Base-by-base conservation (phyloP, 768 basidiomycete genomes). In the Naganishia antarctica region DNA sequence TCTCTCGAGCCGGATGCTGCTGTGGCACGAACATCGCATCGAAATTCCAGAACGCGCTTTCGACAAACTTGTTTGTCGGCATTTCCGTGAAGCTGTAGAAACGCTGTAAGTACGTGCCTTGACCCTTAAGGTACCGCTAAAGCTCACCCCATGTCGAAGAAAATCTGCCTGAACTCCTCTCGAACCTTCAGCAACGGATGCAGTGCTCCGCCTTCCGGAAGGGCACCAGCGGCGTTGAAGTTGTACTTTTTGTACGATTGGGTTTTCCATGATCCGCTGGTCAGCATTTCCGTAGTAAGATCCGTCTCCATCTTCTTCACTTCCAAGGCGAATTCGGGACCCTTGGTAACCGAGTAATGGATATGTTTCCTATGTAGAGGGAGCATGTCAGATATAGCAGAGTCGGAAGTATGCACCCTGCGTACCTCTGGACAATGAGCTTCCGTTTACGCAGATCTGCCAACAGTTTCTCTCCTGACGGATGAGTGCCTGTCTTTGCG, bases 11-110 rank as follows among this genome's bases (percentile, higher is more conserved):
- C 7, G 96, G 96, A 80, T 99, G 96, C 76, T 98, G 94, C 74
- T 99, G 96, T 0, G 96, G 96, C 0, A 99, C 96, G 78, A 94
- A 99, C 69, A 99, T 83, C 1, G 93, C 86, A 77, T 99, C 96
- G 79, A 99, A 98, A 76, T 92, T 96, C 96, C 96, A 99, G 83
- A 98, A 99, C 37, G 89, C 89, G 23, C 91, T 94, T 79, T 99
- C 96, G 62, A 99, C 92, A 76, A 91, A 99, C 61, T 87, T 86
- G 53, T 86, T 85, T 9, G 96, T 98, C 15, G 93, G 91, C 96
- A 99, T 99, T 79, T 99, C 96, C 50, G 91, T 87, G 79, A 98
- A 99, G 11, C 94, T 98, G 16, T 21, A 60, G 28, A 26, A 41
- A n/a, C 34, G 16, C 32, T 53, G 31, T 44, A 23, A 66, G 21